phyloP scores from a whole-genome alignment of 1,284 basidiomycete genomes.

The Rugosomyces carneus region DNA sequence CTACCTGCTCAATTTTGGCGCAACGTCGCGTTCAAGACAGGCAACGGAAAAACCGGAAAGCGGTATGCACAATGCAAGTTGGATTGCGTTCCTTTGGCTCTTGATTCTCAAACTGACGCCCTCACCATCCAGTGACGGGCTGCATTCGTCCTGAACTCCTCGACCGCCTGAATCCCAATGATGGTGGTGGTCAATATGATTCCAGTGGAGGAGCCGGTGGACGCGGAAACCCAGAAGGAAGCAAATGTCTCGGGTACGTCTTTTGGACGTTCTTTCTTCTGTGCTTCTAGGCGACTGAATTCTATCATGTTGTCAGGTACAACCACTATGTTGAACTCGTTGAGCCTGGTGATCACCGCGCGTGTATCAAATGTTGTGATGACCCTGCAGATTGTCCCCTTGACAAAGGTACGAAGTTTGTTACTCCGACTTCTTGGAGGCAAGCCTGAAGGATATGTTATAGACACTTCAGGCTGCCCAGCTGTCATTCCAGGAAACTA shows the following conservation, averaged over 20 bases:
- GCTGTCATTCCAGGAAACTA: conserved; percentile 32
- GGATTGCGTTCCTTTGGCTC: background rate
- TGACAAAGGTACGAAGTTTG: conserved; percentile 28
- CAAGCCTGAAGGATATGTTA: background rate
- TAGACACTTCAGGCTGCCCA: conserved; percentile 30
- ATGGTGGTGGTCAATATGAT: conserved; percentile 46
- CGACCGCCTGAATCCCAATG: conserved; percentile 34
- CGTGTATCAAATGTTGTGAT: conserved; percentile 47
- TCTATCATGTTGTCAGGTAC: conserved; percentile 28
- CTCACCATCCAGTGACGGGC: conserved; percentile 44
- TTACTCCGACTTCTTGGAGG: background rate
- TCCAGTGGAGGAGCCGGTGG: conserved; percentile 42
- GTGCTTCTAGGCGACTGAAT: no score
- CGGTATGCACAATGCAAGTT: conserved; percentile 36
- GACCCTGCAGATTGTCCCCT: conserved; percentile 40
- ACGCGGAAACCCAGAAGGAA: conserved; percentile 40
- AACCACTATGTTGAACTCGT: conserved; percentile 48
- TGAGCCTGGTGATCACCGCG: conserved; percentile 37
- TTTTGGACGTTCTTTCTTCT: background rate
- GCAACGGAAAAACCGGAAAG: conserved; percentile 31
- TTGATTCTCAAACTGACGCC: no score
- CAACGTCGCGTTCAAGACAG: conserved; percentile 36
- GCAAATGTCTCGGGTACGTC: conserved; percentile 39
- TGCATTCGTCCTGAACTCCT: conserved; percentile 38
- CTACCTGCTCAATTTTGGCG: conserved; percentile 40